Percentiles rank a stretch among this genome's conserved stretches.
phyloP scores from a whole-genome alignment of 768 basidiomycete genomes.

The Lactifluus echinatus region DNA sequence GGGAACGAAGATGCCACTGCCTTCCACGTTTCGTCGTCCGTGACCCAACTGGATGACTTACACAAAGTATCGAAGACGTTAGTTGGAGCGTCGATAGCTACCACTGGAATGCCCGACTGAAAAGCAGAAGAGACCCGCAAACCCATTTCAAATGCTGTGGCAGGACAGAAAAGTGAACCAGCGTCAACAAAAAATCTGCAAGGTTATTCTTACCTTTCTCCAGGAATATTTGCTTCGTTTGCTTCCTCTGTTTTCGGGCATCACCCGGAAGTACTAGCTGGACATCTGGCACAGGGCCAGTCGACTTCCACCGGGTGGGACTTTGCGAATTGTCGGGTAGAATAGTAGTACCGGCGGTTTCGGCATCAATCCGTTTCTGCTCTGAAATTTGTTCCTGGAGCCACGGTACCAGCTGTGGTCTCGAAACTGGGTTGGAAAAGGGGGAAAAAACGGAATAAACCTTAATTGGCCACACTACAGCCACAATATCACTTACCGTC shows the following conservation, averaged over 20 bases:
- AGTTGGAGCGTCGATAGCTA: slow-evolving; percentile 64
- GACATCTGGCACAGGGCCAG: slow-evolving; percentile 35
- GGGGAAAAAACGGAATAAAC: background rate
- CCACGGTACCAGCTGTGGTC: slow-evolving; percentile 66
- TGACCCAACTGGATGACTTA: slow-evolving; percentile 51
- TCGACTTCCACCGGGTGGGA: slow-evolving; percentile 30
- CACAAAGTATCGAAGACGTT: slow-evolving; percentile 55
- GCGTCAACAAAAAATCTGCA: background rate
- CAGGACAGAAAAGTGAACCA: background rate
- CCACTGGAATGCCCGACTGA: slow-evolving; percentile 50
- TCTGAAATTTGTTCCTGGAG: slow-evolving; percentile 71
- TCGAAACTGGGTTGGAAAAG: slow-evolving; percentile 36
- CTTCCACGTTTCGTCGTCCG: slow-evolving; percentile 72
- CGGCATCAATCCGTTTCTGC: slow-evolving; percentile 64
- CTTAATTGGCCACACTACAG: slow-evolving; percentile 6
- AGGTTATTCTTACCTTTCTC: slow-evolving; percentile 47
- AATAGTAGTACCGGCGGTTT: slow-evolving; percentile 48
- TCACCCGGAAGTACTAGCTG: slow-evolving; percentile 63
- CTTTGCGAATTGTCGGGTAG: slow-evolving; percentile 33
- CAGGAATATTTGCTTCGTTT: slow-evolving; percentile 57
- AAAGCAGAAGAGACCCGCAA: slow-evolving; percentile 50
- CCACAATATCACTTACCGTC: slow-evolving; percentile 41
- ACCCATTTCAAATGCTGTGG: slow-evolving; percentile 54
- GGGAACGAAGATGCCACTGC: slow-evolving; percentile 46
- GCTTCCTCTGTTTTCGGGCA: slow-evolving; percentile 65